These are phyloP conservation scores for Cryphonectria parasitica DNA, from an alignment of 2,329 filamentous ascomycete genomes.

Conservation along the genomic window DNA sequence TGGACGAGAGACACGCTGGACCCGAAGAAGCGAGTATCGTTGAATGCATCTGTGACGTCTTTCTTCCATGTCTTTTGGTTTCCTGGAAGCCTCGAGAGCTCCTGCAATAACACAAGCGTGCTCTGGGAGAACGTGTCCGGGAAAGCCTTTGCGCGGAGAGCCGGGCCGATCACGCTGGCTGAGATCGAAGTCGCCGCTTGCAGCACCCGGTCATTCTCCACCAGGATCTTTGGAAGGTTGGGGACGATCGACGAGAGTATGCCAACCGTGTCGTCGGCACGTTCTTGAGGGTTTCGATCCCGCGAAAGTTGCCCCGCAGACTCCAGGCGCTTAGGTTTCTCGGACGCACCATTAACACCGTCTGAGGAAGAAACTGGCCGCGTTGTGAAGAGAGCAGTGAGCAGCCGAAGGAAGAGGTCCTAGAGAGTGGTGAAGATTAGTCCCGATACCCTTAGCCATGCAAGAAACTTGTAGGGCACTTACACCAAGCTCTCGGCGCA, in stretches of 20 bases:
- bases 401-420: constrained; percentile 85
- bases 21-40: constrained; percentile 85
- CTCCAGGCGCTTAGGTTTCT: constrained; percentile 46
- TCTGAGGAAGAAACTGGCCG: constrained; percentile 76
- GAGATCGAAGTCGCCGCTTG: constrained; percentile 81
- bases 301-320: constrained; percentile 39
- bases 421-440: constrained; percentile 45
- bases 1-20: constrained; percentile 67
- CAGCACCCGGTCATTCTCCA: constrained; percentile 82
- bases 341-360: constrained; percentile 41
- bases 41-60: constrained; percentile 89
- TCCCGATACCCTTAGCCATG: constrained; percentile 4
- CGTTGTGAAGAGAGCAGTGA: constrained; percentile 94
- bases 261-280: constrained; percentile 75
- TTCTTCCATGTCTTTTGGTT: constrained; percentile 92
- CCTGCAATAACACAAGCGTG: constrained; percentile 73
- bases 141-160: constrained; percentile 82
- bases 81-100: constrained; percentile 76
- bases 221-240: constrained; percentile 78
- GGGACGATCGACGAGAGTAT: constrained; percentile 81
- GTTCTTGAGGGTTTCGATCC: constrained; percentile 44
- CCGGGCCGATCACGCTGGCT: constrained; percentile 78
- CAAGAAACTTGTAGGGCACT: constrained; percentile 44
- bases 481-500: constrained; percentile 87
- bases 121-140: constrained; percentile 79